Evolutionary conservation across 768 basidiomycete species (phyloP), one percentile per base, ranked within the genome.

Genomic region (Mycena capillaripes): DNA sequence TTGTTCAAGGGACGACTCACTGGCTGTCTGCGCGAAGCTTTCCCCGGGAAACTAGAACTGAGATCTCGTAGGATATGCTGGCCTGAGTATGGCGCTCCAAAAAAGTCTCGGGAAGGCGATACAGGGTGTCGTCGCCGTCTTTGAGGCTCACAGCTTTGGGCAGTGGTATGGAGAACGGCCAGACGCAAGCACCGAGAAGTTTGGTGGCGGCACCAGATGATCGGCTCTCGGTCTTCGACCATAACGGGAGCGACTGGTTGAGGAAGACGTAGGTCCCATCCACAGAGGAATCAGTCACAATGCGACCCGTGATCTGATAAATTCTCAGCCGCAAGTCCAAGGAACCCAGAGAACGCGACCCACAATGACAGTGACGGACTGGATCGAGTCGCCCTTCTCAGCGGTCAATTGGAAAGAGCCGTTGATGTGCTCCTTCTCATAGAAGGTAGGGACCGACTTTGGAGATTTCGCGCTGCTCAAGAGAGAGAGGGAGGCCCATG

Each of bases 371-470:
- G 81, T 83, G 62, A 88, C 81, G 27, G 86, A 83, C 68, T 88
- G 87, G 53, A 88, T 88, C 25, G 86, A 88, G 76, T 89, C 88
- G 32, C 86, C 87, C 79, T 83, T 85, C 73, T 88, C 87, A 30
- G 86, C 87, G 61, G 81, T 78, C 72, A 89, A 76, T 75, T 88
- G 85, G 56, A 89, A 80, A 46, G 79, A 80, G 50, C 87, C 87
- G 61, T 80, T 86, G 80, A 89, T 85, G 57, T 84, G 84, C 78
- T 89, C 87, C 81, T 87, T 89, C 82, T 89, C 88, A 75, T 85
- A 86, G 78, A 87, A 88, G 25, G 86, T 87, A 11, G 88, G 88
- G 38, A 88, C 78, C 61, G 86, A 87, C 65, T 85, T 86, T 12
- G 85, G 79, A 4, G 88, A 88, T 77, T 86, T 88, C 16, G 88